These are phyloP conservation scores for Phaeoacremonium minimum DNA, from an alignment of 2,329 filamentous ascomycete species.

Conservation along the genomic window DNA sequence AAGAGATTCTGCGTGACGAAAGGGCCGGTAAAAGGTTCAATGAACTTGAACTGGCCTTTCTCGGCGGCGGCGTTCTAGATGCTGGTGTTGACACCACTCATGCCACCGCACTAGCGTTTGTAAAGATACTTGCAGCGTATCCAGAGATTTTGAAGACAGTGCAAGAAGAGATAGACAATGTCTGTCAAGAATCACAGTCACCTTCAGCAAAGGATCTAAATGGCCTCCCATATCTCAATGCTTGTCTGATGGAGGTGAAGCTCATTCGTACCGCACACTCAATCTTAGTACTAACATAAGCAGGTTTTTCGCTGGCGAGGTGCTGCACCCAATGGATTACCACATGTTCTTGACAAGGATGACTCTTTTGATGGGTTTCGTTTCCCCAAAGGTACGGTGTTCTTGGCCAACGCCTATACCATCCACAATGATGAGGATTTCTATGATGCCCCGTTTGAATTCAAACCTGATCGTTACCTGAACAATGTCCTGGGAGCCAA, in stretches of 20 bases:
- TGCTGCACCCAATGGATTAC: neutral
- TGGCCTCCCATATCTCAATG: slow-evolving; percentile 1
- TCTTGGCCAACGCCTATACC: slow-evolving; percentile 2
- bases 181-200: neutral
- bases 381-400: slow-evolving; percentile 2
- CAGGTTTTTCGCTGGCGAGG: slow-evolving; percentile 5
- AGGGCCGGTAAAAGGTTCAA: neutral
- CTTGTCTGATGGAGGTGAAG: slow-evolving; percentile 2
- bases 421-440: neutral
- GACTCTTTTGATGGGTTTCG: neutral
- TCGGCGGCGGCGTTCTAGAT: neutral
- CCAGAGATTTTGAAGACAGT: slow-evolving; percentile 1
- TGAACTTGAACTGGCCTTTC: slow-evolving; percentile 1
- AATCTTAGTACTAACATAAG: neutral
- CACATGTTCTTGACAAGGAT: slow-evolving; percentile 1
- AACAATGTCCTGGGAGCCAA: neutral
- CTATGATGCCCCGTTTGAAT: neutral
- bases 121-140: slow-evolving; percentile 2
- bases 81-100: slow-evolving; percentile 1
- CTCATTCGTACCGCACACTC: neutral
- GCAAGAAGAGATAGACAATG: slow-evolving; percentile 2
- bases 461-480: slow-evolving; percentile 1
- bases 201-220: slow-evolving; percentile 1
- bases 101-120: neutral
- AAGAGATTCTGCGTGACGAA: slow-evolving; percentile 1